Evolutionary conservation across 345 rosid genomes (phyloP).

Genomic region (Citrus australasica): DNA sequence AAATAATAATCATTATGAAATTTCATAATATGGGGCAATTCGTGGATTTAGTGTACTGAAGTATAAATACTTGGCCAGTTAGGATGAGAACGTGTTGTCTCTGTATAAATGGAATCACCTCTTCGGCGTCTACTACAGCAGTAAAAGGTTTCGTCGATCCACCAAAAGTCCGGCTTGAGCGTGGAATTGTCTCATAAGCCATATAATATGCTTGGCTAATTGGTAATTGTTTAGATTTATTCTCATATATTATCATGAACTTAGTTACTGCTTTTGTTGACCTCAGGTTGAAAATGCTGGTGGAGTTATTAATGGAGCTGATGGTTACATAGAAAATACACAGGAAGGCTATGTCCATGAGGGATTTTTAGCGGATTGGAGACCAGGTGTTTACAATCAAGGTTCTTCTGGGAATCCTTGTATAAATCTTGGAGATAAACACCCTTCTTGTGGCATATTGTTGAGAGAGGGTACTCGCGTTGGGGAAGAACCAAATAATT

Average conservation of each 20-base stretch:
- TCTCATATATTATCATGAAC: conserved; percentile 9
- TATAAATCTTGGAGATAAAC: conserved; percentile 28
- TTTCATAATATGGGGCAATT: not conserved
- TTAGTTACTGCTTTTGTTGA: not conserved
- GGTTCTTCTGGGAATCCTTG: conserved; percentile 27
- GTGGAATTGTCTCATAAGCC: not conserved
- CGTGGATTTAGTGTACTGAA: not conserved
- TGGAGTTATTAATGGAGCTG: conserved; percentile 52
- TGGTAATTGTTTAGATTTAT: conserved; percentile 10
- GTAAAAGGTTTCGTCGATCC: not conserved
- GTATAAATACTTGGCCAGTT: not conserved
- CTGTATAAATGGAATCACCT: conserved; percentile 1
- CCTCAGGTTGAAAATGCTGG: conserved; percentile 40
- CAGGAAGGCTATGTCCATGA: conserved; percentile 79
- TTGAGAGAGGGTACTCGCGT: conserved; percentile 16
- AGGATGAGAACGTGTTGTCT: not conserved
- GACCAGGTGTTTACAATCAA: conserved; percentile 44
- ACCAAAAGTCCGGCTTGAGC: not conserved
- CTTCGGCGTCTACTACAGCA: not conserved
- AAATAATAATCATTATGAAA: not conserved
- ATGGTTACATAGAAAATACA: conserved; percentile 47
- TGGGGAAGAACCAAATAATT: conserved; percentile 32
- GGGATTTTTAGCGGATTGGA: conserved; percentile 85
- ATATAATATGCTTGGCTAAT: not conserved
- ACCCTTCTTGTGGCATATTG: conserved; percentile 20